Evolutionary conservation across 495 filamentous ascomycete species (phyloP), one percentile per base, ranked within the genome.

Genomic region (Neurospora sp.): DNA sequence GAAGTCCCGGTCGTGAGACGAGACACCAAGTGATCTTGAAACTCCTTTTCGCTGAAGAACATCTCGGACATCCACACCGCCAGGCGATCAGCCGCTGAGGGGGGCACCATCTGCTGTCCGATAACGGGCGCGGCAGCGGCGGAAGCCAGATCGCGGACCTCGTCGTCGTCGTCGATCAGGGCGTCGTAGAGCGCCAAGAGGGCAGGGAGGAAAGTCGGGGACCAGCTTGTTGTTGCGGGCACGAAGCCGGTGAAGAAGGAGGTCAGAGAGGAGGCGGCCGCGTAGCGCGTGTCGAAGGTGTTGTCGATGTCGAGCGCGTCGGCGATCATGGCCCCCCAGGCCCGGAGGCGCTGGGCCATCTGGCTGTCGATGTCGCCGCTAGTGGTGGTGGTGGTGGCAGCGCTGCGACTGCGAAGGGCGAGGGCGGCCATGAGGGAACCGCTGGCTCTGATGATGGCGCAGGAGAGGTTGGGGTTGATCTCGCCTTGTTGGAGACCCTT

Each of bases 151-250:
- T 90, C 88, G 5, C 95, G 87, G 45, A 97, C 85, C 48, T 97
- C 95, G 62, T 96, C 92, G 76, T 98, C 96, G 76, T 99, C 96
- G 80, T 98, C 96, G 74, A 92, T 91, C 0, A 98, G 84, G 75
- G 74, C 76, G 86, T 82, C 81, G 77, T 86, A 88, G n/a, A 89
- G 83, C 0, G 83, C 82, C 1, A 82, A 75, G 42, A 85, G 84
- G 81, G 71, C 88, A 54, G 76, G 87, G 71, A 75, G 78, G 10
- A 88, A 78, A 15, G 83, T 84, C 34, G 75, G 43, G 24, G 43
- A 24, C 45, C 59, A 74, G 15, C 0, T 62, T 42, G 19, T 10
- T 21, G 42, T 45, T 45, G 19, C 39, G 70, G 5, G 17, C 8
- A 39, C 4, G 19, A 34, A 13, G 24, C 59, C 71, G 19, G 69